A percentile compares a stretch with the other conserved stretches of the same genome.
Conservation (phyloP, 1,284 basidiomycete species). For the Trametes pubescens region DNA sequence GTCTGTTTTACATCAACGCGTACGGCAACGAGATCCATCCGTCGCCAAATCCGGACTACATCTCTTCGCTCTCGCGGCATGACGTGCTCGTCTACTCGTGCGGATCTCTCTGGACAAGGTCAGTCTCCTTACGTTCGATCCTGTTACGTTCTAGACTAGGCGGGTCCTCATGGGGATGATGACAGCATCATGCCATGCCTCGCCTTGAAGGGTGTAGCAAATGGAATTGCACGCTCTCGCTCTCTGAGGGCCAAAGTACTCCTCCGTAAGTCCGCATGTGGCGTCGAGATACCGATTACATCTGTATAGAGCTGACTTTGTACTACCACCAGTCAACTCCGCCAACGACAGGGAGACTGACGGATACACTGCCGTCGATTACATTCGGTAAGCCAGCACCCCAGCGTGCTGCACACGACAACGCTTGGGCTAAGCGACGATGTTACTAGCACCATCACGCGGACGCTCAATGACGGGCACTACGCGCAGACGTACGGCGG, state of each 20-base stretch:
- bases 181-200: constrained; percentile 88
- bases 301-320: constrained; percentile 11
- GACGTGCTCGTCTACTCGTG: constrained; percentile 90
- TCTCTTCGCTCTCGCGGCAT: constrained; percentile 69
- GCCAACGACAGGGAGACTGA: constrained; percentile 92
- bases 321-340: constrained; percentile 75
- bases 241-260: constrained; percentile 84
- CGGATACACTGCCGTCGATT: constrained; percentile 86
- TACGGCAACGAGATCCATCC: constrained; percentile 94
- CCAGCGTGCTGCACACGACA: constrained; percentile 13
- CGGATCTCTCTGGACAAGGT: constrained; percentile 94
- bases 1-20: constrained; percentile 93
- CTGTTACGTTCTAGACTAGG: neutral
- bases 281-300: neutral
- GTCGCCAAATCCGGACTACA: constrained; percentile 83
- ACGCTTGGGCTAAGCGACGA: neutral
- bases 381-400: constrained; percentile 64
- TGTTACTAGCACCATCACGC: constrained; percentile 65
- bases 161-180: neutral
- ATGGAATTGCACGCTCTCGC: constrained; percentile 79
- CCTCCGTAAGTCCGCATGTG: constrained; percentile 62
- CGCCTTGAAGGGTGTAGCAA: constrained; percentile 83
- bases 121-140: constrained; percentile 17
- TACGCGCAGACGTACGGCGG: constrained; percentile 55
- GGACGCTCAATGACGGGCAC: constrained; percentile 74